Evolutionary conservation across 2,329 filamentous ascomycete species (phyloP).

Genomic region (Penicillium sp.): DNA sequence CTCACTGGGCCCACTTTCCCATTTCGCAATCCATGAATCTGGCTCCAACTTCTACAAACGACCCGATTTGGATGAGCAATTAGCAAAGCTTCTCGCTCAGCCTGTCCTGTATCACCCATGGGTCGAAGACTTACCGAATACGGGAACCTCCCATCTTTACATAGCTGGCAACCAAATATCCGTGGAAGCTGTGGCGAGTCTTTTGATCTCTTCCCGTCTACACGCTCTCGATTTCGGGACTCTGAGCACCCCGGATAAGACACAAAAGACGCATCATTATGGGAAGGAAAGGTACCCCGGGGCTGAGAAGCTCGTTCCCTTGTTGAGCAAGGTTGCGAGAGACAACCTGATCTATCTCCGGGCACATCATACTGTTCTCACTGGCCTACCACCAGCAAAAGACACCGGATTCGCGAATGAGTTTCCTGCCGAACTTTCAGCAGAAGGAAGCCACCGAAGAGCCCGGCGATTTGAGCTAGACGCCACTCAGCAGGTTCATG

Average conservation of each 20-base stretch:
- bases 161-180: constrained; percentile 55
- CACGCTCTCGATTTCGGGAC: constrained; percentile 56
- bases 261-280: constrained; percentile 18
- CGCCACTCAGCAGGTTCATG: constrained; percentile 32
- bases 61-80: constrained; percentile 45
- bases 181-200: constrained; percentile 52
- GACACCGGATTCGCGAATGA: constrained; percentile 27
- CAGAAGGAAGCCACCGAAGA: constrained; percentile 27
- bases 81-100: constrained; percentile 48
- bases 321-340: constrained; percentile 47
- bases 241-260: constrained; percentile 37
- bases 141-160: constrained; percentile 59
- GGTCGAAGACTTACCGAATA: constrained; percentile 53
- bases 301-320: constrained; percentile 53
- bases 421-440: constrained; percentile 34
- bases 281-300: constrained; percentile 41
- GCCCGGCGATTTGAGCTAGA: constrained; percentile 27
- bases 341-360: constrained; percentile 53
- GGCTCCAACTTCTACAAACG: constrained; percentile 27
- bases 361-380: constrained; percentile 54
- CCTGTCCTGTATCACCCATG: constrained; percentile 52
- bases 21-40: constrained; percentile 7
- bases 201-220: constrained; percentile 51
- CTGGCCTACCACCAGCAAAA: constrained; percentile 41
- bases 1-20: constrained; percentile 11